Conservation (phyloP, 1,284 basidiomycete species). For the Filobasidium uniguttulatum region DNA sequence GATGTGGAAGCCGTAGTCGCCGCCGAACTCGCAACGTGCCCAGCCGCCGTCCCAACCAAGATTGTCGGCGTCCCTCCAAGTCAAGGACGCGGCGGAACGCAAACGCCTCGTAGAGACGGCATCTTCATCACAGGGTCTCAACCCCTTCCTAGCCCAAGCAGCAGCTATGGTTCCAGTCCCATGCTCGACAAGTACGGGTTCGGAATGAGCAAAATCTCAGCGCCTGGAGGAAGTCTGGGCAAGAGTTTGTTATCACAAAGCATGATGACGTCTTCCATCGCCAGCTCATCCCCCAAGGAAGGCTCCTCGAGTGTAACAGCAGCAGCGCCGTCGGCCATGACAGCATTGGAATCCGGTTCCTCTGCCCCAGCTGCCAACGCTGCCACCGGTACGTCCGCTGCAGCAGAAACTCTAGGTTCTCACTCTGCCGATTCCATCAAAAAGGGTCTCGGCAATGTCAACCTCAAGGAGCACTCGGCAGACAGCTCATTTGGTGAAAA, state of each 20-base stretch:
- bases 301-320: constrained; percentile 4
- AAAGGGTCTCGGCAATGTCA: constrained; percentile 50
- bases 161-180: constrained; percentile 55
- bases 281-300: too few species aligned
- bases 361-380: too few species aligned
- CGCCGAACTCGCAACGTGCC: constrained; percentile 55
- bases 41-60: constrained; percentile 52
- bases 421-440: constrained; percentile 45
- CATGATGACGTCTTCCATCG: constrained; percentile 6
- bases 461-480: constrained; percentile 39
- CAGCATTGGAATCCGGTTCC: constrained; percentile 6
- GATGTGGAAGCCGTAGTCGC: constrained; percentile 90
- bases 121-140: constrained; percentile 86
- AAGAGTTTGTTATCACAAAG: constrained; percentile 16
- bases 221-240: constrained; percentile 19
- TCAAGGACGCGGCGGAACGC: constrained; percentile 89
- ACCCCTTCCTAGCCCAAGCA: constrained; percentile 68
- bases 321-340: not conserved
- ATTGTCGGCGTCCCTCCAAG: constrained; percentile 90
- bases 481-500: constrained; percentile 46
- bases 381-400: not conserved
- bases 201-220: constrained; percentile 60
- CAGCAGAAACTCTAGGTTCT: constrained; percentile 26
- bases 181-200: constrained; percentile 87
- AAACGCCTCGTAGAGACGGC: constrained; percentile 80